A percentile compares a stretch with the other conserved stretches of the same genome.
phyloP scores from a whole-genome alignment of 768 basidiomycete genomes.

The Asterophora lycoperdoides region DNA sequence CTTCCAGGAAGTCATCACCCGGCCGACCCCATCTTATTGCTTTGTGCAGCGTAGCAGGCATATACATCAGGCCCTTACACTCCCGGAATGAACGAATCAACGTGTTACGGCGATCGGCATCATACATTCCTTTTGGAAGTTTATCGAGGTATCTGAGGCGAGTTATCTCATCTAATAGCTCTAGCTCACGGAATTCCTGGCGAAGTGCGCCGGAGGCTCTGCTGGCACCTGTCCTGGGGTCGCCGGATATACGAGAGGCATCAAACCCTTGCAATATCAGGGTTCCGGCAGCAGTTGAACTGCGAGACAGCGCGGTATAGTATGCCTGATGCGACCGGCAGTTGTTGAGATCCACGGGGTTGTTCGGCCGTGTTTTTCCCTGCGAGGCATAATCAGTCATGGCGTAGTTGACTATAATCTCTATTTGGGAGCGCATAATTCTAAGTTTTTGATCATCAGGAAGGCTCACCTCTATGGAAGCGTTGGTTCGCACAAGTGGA shows the following conservation, averaged over 20 bases:
- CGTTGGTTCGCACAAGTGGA: too few relatives aligned
- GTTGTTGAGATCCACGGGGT: conserved; percentile 6
- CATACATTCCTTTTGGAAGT: background rate
- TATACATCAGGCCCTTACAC: too few relatives aligned
- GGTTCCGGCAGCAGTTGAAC: too few relatives aligned
- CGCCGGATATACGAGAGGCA: too few relatives aligned
- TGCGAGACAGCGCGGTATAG: conserved; percentile 29
- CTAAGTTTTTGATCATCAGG: background rate
- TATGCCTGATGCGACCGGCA: conserved; percentile 20
- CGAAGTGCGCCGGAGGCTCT: conserved; percentile 10
- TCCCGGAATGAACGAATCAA: background rate
- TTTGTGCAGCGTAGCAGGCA: too few relatives aligned
- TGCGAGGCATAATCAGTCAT: background rate
- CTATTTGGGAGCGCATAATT: conserved; percentile 13
- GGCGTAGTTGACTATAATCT: background rate
- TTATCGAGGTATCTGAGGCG: too few relatives aligned
- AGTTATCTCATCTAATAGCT: conserved; percentile 16
- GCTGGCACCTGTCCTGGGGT: conserved; percentile 13
- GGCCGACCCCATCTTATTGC: too few relatives aligned
- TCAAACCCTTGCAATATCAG: too few relatives aligned
- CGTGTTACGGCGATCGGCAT: background rate
- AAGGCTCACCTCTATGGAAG: too few relatives aligned
- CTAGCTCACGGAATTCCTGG: conserved; percentile 15
- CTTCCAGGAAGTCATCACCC: too few relatives aligned
- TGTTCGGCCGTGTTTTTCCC: background rate